Evolutionary conservation across 2,329 filamentous ascomycete species (phyloP).

Genomic region (Colletotrichum sp.): DNA sequence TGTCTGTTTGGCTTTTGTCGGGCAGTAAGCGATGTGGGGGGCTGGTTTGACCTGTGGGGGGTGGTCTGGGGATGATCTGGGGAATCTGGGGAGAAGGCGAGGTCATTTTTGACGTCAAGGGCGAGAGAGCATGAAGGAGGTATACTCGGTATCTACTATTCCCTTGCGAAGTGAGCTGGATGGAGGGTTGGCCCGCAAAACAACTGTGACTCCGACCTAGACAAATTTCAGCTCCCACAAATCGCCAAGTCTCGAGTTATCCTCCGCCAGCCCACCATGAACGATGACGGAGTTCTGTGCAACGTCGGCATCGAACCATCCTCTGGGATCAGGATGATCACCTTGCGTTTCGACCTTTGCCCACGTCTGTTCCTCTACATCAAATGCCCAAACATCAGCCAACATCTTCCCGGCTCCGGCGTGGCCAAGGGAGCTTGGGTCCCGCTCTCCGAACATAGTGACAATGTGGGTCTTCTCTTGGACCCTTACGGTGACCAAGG

Average conservation of each 20-base stretch:
- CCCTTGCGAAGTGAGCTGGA: not conserved
- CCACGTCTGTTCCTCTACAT: conserved; percentile 34
- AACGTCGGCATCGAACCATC: conserved; percentile 46
- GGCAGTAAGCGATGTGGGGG: not conserved
- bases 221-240: conserved; percentile 36
- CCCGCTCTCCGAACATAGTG: conserved; percentile 44
- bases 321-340: conserved; percentile 34
- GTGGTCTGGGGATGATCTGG: not conserved
- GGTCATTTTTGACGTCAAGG: not conserved
- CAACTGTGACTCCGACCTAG: not conserved
- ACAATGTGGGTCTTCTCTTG: conserved; percentile 32
- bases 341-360: conserved; percentile 26
- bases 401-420: conserved; percentile 46
- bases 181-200: not conserved
- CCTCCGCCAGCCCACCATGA: conserved; percentile 42
- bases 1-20: not conserved
- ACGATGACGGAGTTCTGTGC: conserved; percentile 30
- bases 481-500: conserved; percentile 28
- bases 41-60: not conserved
- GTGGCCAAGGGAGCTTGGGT: conserved; percentile 42
- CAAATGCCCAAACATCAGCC: conserved; percentile 44
- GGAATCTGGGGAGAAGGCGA: not conserved
- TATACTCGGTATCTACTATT: not conserved
- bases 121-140: not conserved
- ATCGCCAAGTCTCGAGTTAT: conserved; percentile 42